phyloP scores from a whole-genome alignment of 2,329 filamentous ascomycete species.

The Penicillium brasilianum region DNA sequence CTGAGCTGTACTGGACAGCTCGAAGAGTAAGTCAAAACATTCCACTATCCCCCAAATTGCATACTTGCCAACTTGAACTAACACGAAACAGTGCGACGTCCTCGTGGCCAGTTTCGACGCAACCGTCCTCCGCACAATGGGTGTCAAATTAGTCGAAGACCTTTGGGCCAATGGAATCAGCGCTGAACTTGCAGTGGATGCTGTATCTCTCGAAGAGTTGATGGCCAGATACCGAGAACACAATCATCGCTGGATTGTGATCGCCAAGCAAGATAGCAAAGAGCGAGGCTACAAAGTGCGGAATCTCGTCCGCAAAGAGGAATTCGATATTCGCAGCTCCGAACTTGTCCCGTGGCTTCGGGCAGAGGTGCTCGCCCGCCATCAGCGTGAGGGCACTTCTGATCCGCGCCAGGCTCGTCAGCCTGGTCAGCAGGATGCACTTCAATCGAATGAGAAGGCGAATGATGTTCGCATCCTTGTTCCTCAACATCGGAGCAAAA shows the following conservation, averaged over 20 bases:
- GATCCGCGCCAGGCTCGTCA: slow-evolving; percentile 50
- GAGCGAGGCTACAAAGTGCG: slow-evolving; percentile 72
- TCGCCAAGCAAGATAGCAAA: slow-evolving; percentile 73
- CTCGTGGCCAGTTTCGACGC: slow-evolving; percentile 87
- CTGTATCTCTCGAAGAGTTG: slow-evolving; percentile 78
- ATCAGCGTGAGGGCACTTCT: slow-evolving; percentile 61
- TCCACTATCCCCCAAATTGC: neutral
- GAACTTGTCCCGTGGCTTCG: slow-evolving; percentile 82
- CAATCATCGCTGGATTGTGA: slow-evolving; percentile 85
- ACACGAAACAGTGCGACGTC: slow-evolving; percentile 73
- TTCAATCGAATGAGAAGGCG: slow-evolving; percentile 52
- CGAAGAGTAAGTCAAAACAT: slow-evolving; percentile 62
- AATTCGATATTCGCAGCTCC: slow-evolving; percentile 73
- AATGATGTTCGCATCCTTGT: slow-evolving; percentile 85
- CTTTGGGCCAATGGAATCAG: slow-evolving; percentile 86
- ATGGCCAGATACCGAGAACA: slow-evolving; percentile 69
- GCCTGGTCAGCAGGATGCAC: slow-evolving; percentile 48
- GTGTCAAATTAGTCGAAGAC: slow-evolving; percentile 75
- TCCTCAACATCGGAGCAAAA: slow-evolving; percentile 83
- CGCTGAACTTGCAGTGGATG: slow-evolving; percentile 83
- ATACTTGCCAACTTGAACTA: slow-evolving; percentile 7
- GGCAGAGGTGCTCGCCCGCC: slow-evolving; percentile 78
- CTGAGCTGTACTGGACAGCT: slow-evolving; percentile 63
- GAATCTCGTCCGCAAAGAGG: slow-evolving; percentile 77
- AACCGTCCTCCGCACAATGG: slow-evolving; percentile 73